A percentile compares a stretch with the other conserved stretches of the same genome.
Evolutionary conservation across 192 early-diverging fungal genomes (phyloP).

Genomic region (Gamsiella multidivaricata): DNA sequence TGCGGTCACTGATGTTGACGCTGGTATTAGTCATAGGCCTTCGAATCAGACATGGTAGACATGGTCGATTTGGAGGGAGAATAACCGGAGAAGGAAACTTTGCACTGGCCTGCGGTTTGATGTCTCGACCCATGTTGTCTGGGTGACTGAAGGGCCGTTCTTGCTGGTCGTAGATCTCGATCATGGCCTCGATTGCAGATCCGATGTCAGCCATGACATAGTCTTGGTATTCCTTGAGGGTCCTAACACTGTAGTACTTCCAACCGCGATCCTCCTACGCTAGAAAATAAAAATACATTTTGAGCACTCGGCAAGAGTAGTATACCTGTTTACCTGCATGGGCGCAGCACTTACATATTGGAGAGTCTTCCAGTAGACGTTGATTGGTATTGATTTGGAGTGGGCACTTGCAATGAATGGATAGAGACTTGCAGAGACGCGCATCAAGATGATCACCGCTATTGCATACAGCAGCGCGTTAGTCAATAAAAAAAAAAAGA

Average conservation of each 20-base stretch:
- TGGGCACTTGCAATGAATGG: slow-evolving; percentile 23
- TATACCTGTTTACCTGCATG: background rate
- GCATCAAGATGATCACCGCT: slow-evolving; percentile 46
- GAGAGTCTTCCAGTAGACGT: slow-evolving; percentile 24
- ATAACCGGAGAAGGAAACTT: background rate
- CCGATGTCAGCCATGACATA: slow-evolving; percentile 46
- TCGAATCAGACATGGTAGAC: background rate
- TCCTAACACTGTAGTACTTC: slow-evolving; percentile 7
- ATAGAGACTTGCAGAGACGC: slow-evolving; percentile 33
- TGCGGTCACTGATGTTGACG: background rate
- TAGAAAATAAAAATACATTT: background rate
- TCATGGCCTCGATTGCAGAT: slow-evolving; percentile 34
- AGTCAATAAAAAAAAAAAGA: background rate
- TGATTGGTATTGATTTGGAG: slow-evolving; percentile 19
- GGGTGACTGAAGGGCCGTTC: slow-evolving; percentile 34
- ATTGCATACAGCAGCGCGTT: background rate
- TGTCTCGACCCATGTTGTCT: slow-evolving; percentile 31
- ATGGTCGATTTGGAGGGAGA: slow-evolving; percentile 8
- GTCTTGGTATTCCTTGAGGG: slow-evolving; percentile 27
- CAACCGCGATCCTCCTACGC: slow-evolving; percentile 6
- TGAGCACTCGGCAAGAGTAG: no score
- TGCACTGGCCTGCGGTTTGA: slow-evolving; percentile 8
- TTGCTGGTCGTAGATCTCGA: slow-evolving; percentile 42
- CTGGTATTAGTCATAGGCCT: background rate
- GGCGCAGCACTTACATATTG: slow-evolving; percentile 17